Evolutionary conservation across 768 basidiomycete genomes (phyloP), one percentile per base, ranked within the genome.

Genomic region (Mycena leptocephala): DNA sequence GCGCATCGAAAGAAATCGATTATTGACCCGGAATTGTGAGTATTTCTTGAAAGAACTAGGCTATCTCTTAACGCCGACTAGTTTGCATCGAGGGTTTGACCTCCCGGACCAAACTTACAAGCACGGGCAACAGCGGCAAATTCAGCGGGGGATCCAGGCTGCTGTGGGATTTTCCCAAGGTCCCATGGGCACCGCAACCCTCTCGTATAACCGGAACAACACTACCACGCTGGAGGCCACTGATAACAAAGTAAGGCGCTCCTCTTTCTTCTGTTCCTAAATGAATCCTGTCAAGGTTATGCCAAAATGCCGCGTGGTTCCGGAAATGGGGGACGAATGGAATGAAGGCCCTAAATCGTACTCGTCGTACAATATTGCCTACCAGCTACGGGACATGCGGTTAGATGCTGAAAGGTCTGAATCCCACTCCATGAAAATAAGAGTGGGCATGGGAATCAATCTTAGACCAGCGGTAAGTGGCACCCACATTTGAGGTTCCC

Each of bases 11-110:
- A n/a, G n/a, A n/a, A n/a, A n/a, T n/a, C n/a, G n/a, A n/a, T n/a
- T n/a, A n/a, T n/a, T n/a, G n/a, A n/a, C n/a, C n/a, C n/a, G n/a
- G n/a, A n/a, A 61, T 46, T 62, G 70, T 71, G 13, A 35, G 20
- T 14, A 6, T 28, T 33, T 37, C 14, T 48, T 10, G 24, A 51
- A 24, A 24, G n/a, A 8, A 24, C 48, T 7, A 2, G n/a, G 22
- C 7, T 51, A 28, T 32, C 11, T 18, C 48, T 22, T 65, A 24
- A 65, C 43, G 10, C 11, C 2, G 18, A 30, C 16, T 24, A 70
- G 68, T 48, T 30, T 70, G 1, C 41, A 28, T 16, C 58, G 68
- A 2, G 68, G 68, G 14, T 70, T 46, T 35, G 68, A 70, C 30
- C 56, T n/a, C 26, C 68, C 68, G 2, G 68, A 58, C 8, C 8